phyloP scores from a whole-genome alignment of 306 rosid species.

The Quercus cerris region DNA sequence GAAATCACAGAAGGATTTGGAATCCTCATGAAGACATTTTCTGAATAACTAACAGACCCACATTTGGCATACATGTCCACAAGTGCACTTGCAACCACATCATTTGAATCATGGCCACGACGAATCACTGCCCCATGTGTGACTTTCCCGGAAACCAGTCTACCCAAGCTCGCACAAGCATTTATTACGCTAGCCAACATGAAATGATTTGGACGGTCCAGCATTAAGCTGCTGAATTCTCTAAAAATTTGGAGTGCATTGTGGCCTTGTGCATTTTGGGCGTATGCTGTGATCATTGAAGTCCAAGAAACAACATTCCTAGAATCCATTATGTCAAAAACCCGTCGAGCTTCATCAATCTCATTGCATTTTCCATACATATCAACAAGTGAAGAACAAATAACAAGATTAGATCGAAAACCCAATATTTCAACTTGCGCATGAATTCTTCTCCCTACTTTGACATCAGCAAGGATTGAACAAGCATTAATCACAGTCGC shows the following conservation, averaged over 20 bases:
- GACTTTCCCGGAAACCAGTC: conserved; percentile 59
- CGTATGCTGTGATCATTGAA: conserved; percentile 73
- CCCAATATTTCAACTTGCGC: conserved; percentile 50
- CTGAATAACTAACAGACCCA: conserved; percentile 61
- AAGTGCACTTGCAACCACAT: conserved; percentile 66
- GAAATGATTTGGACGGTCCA: conserved; percentile 60
- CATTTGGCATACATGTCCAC: conserved; percentile 95
- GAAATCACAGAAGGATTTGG: conserved; percentile 53
- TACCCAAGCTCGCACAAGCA: conserved; percentile 79
- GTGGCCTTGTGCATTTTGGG: conserved; percentile 67
- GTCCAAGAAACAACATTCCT: conserved; percentile 84
- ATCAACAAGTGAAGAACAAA: conserved; percentile 70
- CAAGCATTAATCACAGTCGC: conserved; percentile 68
- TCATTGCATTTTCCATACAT: conserved; percentile 82
- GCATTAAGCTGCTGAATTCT: conserved; percentile 40
- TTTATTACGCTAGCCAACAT: conserved; percentile 63
- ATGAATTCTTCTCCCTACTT: conserved; percentile 51
- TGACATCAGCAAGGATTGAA: conserved; percentile 50
- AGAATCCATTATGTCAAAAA: conserved; percentile 56
- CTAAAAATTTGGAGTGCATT: conserved; percentile 46
- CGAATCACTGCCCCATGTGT: conserved; percentile 65
- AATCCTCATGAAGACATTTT: conserved; percentile 54
- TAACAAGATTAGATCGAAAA: conserved; percentile 44
- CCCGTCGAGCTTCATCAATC: conserved; percentile 44
- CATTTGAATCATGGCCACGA: conserved; percentile 40